A percentile compares a stretch with the other conserved stretches of the same genome.
Conservation (phyloP, 176 grass and related monocot genomes). For the Puccinellia tenuiflora region DNA sequence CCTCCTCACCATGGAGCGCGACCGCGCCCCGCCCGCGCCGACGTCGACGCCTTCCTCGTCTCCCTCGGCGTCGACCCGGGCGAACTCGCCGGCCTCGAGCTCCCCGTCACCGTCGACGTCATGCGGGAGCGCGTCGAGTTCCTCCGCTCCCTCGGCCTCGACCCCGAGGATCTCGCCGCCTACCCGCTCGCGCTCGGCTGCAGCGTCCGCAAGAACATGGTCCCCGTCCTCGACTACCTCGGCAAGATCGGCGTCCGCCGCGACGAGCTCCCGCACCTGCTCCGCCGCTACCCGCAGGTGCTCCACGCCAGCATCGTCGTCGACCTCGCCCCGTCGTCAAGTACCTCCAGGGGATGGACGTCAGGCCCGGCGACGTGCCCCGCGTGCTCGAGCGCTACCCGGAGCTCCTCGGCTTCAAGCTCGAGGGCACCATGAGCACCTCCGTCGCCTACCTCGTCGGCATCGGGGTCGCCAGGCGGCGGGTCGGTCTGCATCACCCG, state of each 20-base stretch:
- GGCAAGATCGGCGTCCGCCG: constrained; percentile 66
- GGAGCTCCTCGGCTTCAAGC: constrained; percentile 72
- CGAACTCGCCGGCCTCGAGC: constrained; percentile 71
- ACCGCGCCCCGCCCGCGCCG: constrained; percentile 48
- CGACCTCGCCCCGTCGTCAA: constrained; percentile 49
- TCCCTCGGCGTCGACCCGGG: constrained; percentile 55
- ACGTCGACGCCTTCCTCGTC: constrained; percentile 50
- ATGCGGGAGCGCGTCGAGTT: constrained; percentile 78
- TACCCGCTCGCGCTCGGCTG: constrained; percentile 76
- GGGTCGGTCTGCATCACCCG: constrained; percentile 49
- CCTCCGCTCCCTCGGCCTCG: constrained; percentile 44
- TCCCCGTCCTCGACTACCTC: constrained; percentile 83
- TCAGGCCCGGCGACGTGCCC: constrained; percentile 41
- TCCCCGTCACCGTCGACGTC: constrained; percentile 70
- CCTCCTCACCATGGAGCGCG: constrained; percentile 59
- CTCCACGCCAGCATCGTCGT: constrained; percentile 77
- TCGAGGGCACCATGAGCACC: constrained; percentile 83
- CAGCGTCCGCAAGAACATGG: constrained; percentile 84
- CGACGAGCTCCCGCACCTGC: constrained; percentile 51
- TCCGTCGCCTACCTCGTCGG: constrained; percentile 67
- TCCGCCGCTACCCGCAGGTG: constrained; percentile 70
- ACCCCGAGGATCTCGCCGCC: constrained; percentile 43
- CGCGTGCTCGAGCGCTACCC: constrained; percentile 72
- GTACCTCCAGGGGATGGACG: constrained; percentile 71
- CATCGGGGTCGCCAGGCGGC: constrained; percentile 50